These are phyloP conservation scores for Melocanna baccifera DNA, from an alignment of 176 grass and related monocot species.

Conservation along the genomic window DNA sequence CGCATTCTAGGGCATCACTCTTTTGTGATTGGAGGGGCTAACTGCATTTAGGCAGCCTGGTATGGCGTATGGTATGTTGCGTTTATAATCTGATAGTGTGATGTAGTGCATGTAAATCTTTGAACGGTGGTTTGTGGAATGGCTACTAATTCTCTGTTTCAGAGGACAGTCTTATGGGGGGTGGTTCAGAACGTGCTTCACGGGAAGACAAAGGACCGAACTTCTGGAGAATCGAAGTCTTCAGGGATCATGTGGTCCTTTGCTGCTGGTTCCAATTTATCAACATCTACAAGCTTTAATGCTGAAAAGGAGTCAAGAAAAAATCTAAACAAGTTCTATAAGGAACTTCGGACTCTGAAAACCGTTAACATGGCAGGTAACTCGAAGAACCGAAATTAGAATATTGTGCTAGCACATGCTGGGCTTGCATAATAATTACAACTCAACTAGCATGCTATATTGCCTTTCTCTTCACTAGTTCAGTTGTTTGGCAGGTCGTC, in stretches of 20 bases:
- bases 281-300: constrained; percentile 35
- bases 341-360: constrained; percentile 66
- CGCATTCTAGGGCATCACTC: too few relatives aligned
- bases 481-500: constrained; percentile 59
- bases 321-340: constrained; percentile 83
- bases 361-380: constrained; percentile 92
- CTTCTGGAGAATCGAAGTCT: constrained; percentile 15
- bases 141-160: constrained; percentile 65
- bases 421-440: background rate
- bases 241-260: constrained; percentile 72
- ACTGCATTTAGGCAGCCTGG: background rate
- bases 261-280: constrained; percentile 73
- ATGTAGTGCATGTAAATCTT: background rate
- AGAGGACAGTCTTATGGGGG: constrained; percentile 87
- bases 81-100: background rate
- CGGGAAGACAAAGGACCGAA: constrained; percentile 36
- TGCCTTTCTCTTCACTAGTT: background rate
- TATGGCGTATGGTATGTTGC: background rate
- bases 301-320: constrained; percentile 62
- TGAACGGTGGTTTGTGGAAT: constrained; percentile 1
- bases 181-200: constrained; percentile 66
- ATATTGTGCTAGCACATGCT: constrained; percentile 6
- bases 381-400: background rate
- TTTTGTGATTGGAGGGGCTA: too few relatives aligned
- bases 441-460: background rate